A percentile compares a stretch with the other conserved stretches of the same genome.
phyloP scores from a whole-genome alignment of 345 rosid species.

The Diplotaxis tenuifolia region DNA sequence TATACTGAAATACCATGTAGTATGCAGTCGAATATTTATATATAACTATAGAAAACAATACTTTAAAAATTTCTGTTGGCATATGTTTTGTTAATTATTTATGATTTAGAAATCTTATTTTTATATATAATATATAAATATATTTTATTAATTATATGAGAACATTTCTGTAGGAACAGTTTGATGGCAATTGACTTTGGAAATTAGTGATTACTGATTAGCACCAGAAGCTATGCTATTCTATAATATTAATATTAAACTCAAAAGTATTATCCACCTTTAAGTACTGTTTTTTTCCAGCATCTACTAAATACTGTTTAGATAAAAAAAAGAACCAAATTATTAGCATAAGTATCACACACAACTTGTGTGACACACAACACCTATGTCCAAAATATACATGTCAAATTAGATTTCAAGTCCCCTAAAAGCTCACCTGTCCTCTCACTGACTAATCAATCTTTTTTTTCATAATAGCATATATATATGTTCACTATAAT shows the following conservation, averaged over 20 bases:
- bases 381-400: conserved; percentile 5
- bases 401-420: conserved; percentile 27
- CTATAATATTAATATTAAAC: background rate
- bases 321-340: background rate
- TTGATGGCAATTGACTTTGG: background rate
- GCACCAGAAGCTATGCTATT: background rate
- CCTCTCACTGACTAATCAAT: background rate
- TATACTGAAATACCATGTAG: background rate
- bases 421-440: conserved; percentile 23
- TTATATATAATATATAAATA: too few species aligned
- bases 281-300: background rate
- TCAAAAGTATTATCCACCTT: background rate
- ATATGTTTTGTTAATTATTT: too few species aligned
- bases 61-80: too few species aligned
- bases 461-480: background rate
- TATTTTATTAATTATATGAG: background rate
- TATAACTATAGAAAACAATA: too few species aligned
- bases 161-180: background rate
- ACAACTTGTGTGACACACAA: background rate
- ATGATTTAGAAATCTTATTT: background rate
- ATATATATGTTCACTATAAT: background rate
- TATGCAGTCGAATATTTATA: too few species aligned
- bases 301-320: background rate
- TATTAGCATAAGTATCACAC: conserved; percentile 19
- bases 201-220: background rate